Conservation (phyloP, 306 rosid genomes). For the Medicago lupulina region DNA sequence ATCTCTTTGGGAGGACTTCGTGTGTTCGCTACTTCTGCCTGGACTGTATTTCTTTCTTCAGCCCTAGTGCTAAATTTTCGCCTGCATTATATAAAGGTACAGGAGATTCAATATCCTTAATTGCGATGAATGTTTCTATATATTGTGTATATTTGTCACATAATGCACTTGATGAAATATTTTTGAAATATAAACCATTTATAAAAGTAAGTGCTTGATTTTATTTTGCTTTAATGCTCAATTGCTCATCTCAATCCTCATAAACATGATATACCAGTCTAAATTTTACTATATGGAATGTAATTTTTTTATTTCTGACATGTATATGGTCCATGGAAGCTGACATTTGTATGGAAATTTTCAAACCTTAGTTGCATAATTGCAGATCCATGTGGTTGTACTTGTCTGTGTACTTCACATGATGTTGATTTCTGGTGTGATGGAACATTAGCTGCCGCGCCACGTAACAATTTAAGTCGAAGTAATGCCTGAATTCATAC, state of each 20-base stretch:
- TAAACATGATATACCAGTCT: no score
- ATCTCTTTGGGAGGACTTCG: slow-evolving; percentile 39
- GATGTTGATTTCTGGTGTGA: slow-evolving; percentile 33
- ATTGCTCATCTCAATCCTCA: no score
- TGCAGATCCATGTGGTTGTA: slow-evolving; percentile 52
- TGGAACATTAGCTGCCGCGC: slow-evolving; percentile 44
- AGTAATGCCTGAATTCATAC: slow-evolving; percentile 65
- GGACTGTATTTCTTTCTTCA: slow-evolving; percentile 38
- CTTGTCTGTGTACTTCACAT: slow-evolving; percentile 44
- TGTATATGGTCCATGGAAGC: no score
- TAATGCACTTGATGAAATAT: slow-evolving; percentile 16
- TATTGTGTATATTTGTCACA: not conserved
- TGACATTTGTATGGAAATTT: not conserved
- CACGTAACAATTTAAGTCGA: slow-evolving; percentile 65
- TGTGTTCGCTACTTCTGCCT: slow-evolving; percentile 38
- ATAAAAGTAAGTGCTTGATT: slow-evolving; percentile 27
- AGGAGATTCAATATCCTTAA: not conserved
- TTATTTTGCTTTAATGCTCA: no score
- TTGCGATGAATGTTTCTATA: not conserved
- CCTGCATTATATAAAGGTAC: slow-evolving; percentile 53
- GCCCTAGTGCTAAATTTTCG: slow-evolving; percentile 54
- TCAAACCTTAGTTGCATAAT: slow-evolving; percentile 76
- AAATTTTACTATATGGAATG: no score
- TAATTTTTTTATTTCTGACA: no score
- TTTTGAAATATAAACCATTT: slow-evolving; percentile 1